Evolutionary conservation across 2,329 filamentous ascomycete genomes (phyloP).

Genomic region (Xylariaceae sp.): DNA sequence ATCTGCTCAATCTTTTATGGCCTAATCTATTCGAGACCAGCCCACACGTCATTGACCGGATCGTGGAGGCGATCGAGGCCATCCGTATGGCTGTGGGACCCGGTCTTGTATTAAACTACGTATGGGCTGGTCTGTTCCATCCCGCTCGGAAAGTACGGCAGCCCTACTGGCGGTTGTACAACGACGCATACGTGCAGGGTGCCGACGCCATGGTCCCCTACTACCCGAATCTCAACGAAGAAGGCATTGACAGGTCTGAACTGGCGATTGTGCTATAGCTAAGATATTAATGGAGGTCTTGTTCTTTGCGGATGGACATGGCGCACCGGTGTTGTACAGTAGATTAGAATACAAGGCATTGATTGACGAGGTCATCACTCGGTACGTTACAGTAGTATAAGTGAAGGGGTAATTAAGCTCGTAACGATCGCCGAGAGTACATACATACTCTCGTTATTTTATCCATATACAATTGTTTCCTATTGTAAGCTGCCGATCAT

Average conservation of each 20-base stretch:
- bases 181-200: constrained; percentile 91
- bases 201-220: constrained; percentile 97
- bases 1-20: constrained; percentile 92
- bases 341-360: constrained; percentile 9
- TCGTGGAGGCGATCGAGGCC: constrained; percentile 96
- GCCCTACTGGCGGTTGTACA: constrained; percentile 96
- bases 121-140: constrained; percentile 97
- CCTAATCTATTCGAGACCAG: constrained; percentile 98
- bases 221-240: constrained; percentile 84
- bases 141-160: constrained; percentile 91
- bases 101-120: constrained; percentile 93
- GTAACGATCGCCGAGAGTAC: not conserved
- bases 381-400: not conserved
- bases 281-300: not conserved
- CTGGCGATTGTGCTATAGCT: constrained; percentile 77
- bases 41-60: constrained; percentile 96
- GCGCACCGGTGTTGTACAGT: constrained; percentile 21
- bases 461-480: not conserved
- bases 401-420: not conserved
- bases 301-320: constrained; percentile 8
- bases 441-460: not conserved
- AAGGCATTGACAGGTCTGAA: constrained; percentile 77
- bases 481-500: not conserved
- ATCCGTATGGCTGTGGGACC: constrained; percentile 92
- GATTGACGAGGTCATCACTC: not conserved